phyloP scores from a whole-genome alignment of 2,329 filamentous ascomycete species.

The Apiospora koreana region DNA sequence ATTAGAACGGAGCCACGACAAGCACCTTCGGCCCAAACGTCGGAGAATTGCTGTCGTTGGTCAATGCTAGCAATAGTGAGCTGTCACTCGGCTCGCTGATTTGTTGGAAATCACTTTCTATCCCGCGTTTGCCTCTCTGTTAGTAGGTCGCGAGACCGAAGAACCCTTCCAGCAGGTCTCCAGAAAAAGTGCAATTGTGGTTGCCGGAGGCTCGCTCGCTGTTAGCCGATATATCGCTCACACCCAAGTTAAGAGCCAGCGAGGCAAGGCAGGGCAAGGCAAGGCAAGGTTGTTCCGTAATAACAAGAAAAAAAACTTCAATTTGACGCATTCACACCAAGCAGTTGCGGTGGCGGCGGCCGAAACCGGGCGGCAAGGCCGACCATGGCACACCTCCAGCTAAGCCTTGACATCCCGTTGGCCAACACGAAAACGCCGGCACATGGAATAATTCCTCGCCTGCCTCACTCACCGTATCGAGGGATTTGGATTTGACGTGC shows the following conservation, averaged over 20 bases:
- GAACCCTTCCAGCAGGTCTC: neutral
- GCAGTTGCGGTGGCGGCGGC: conserved; percentile 1
- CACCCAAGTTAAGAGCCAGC: neutral
- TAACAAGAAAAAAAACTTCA: neutral
- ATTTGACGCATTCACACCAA: neutral
- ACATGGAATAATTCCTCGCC: neutral
- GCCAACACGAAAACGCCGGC: neutral
- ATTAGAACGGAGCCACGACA: conserved; percentile 8
- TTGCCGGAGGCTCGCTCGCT: neutral
- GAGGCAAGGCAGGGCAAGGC: neutral
- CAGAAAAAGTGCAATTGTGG: neutral
- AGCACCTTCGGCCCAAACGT: conserved; percentile 11
- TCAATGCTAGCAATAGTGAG: conserved; percentile 8
- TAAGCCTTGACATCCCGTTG: neutral
- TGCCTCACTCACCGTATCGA: conserved; percentile 1
- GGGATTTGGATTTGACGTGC: neutral
- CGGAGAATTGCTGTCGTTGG: conserved; percentile 11
- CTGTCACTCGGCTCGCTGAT: neutral
- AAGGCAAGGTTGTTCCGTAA: neutral
- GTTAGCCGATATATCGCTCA: conserved; percentile 6
- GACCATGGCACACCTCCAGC: neutral
- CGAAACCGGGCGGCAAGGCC: conserved; percentile 4
- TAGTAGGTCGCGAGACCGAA: conserved; percentile 1
- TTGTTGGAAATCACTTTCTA: neutral
- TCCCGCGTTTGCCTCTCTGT: neutral